A percentile compares a stretch with the other conserved stretches of the same genome.
phyloP scores from a whole-genome alignment of 805 yeast genomes.

The Metschnikowia arizonensis region DNA sequence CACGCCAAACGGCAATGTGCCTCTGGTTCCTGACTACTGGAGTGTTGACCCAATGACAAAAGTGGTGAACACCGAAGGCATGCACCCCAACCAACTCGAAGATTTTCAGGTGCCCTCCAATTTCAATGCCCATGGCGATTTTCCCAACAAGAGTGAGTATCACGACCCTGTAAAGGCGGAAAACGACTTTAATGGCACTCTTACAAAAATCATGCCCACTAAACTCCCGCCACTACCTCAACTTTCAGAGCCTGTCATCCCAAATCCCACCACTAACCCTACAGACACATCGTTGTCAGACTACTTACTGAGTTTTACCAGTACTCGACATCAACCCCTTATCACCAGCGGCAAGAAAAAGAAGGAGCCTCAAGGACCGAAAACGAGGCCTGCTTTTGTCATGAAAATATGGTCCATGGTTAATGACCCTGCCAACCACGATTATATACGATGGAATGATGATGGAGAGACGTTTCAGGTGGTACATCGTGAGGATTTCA shows the following conservation, averaged over 20 bases:
- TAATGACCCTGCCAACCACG: constrained; percentile 66
- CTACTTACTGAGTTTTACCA: constrained; percentile 9
- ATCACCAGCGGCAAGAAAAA: constrained; percentile 21
- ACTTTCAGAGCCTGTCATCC: constrained; percentile 19
- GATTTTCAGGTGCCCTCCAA: not conserved
- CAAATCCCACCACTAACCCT: constrained; percentile 5
- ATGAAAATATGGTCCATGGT: constrained; percentile 95
- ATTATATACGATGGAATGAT: constrained; percentile 76
- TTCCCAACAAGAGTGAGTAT: not conserved
- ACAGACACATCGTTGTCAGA: constrained; percentile 10
- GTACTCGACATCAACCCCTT: constrained; percentile 11
- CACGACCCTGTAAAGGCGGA: not conserved
- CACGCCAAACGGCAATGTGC: constrained; percentile 9
- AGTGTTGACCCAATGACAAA: not conserved
- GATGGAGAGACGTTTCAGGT: constrained; percentile 88
- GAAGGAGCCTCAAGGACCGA: constrained; percentile 37
- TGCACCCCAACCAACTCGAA: not conserved
- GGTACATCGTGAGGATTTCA: constrained; percentile 76
- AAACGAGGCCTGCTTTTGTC: constrained; percentile 83
- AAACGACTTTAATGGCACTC: constrained; percentile 9
- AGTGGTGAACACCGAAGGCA: not conserved
- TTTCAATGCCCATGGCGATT: constrained; percentile 5
- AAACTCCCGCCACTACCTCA: constrained; percentile 17
- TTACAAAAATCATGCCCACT: constrained; percentile 10
- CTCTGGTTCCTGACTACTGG: constrained; percentile 6